Conservation (phyloP, 306 rosid species). For the Citrullus amarus region DNA sequence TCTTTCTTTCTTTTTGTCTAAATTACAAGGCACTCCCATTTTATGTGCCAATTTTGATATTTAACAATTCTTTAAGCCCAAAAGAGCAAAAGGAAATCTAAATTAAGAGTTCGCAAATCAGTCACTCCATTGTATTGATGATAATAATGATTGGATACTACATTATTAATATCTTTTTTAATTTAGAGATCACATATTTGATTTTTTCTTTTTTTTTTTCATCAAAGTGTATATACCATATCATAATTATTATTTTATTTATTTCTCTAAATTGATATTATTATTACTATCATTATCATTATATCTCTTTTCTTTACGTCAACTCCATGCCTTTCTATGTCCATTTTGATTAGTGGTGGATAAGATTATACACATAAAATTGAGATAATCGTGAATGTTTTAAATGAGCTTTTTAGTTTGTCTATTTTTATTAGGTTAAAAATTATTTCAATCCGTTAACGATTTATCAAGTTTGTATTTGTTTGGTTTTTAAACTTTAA, state of each 20-base stretch:
- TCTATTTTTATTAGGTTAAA: too few relatives aligned
- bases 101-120: neutral
- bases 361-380: neutral
- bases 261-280: too few relatives aligned
- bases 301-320: neutral
- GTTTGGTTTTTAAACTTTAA: too few relatives aligned
- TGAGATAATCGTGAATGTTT: too few relatives aligned
- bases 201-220: neutral
- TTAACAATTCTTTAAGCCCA: neutral
- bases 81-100: neutral
- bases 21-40: too few relatives aligned
- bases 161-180: neutral
- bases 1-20: neutral
- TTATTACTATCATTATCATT: neutral
- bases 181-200: neutral
- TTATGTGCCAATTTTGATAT: neutral
- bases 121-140: neutral
- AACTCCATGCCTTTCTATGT: neutral
- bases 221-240: too few relatives aligned
- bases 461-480: too few relatives aligned
- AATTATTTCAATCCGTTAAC: too few relatives aligned
- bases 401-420: too few relatives aligned
- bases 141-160: neutral
- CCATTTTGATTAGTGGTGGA: neutral
- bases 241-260: too few relatives aligned